Conservation (phyloP, 352 stramenopile genomes). For the Phytophthora ohioensis region DNA sequence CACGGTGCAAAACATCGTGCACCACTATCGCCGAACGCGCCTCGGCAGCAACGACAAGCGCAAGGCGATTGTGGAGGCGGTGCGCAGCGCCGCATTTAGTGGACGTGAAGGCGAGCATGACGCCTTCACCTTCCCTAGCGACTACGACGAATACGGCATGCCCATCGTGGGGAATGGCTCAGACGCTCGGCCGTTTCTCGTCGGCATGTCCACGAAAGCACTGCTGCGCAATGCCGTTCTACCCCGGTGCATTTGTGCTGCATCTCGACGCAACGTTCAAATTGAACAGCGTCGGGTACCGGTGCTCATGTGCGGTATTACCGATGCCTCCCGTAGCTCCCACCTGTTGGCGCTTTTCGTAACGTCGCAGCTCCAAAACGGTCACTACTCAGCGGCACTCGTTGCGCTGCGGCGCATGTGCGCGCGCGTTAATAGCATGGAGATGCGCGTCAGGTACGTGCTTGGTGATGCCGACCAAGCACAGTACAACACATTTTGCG, state of each 20-base stretch:
- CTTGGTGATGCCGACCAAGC: conserved; percentile 10
- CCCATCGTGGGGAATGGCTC: too few species aligned
- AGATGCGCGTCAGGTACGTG: not conserved
- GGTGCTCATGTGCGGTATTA: conserved; percentile 7
- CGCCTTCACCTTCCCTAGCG: too few species aligned
- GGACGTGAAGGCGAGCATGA: too few species aligned
- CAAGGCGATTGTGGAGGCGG: not conserved
- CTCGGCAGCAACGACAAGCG: not conserved
- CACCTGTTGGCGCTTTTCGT: conserved; percentile 9
- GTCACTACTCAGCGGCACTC: not conserved
- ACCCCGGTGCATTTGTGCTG: not conserved
- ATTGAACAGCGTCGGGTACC: conserved; percentile 7
- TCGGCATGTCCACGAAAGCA: conserved; percentile 12
- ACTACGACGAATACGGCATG: too few species aligned
- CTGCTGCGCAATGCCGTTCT: not conserved
- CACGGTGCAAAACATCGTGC: not conserved
- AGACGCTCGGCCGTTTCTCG: not conserved
- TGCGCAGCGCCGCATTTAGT: not conserved
- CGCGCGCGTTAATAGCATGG: not conserved
- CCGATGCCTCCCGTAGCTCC: not conserved
- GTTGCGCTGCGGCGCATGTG: conserved; percentile 3
- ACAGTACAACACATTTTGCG: conserved; percentile 1
- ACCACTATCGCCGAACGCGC: not conserved
- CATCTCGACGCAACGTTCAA: conserved; percentile 13
- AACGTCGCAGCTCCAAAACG: conserved; percentile 1